Percentiles rank a stretch among this genome's conserved stretches.
phyloP scores from a whole-genome alignment of 805 yeast species.

The Huiozyma sinensis region DNA sequence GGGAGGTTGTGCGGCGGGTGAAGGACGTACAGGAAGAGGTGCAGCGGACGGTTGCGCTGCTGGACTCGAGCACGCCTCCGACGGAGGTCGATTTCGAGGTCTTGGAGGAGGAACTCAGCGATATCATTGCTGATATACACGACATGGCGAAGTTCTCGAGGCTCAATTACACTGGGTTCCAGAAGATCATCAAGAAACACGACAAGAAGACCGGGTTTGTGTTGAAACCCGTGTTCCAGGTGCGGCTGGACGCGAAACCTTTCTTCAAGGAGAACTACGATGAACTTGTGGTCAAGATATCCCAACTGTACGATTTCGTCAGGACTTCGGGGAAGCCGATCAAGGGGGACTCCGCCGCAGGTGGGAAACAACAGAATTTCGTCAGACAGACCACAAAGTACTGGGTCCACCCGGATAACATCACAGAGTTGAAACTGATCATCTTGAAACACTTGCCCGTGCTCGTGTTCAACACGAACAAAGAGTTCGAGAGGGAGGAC shows the following conservation, averaged over 20 bases:
- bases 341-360: conserved; percentile 93
- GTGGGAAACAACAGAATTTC: conserved; percentile 94
- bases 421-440: conserved; percentile 88
- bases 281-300: conserved; percentile 74
- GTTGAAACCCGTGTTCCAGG: conserved; percentile 87
- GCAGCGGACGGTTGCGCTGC: conserved; percentile 48
- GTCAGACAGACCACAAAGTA: conserved; percentile 97
- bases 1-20: conserved; percentile 77
- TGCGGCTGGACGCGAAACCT: conserved; percentile 84
- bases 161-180: conserved; percentile 93
- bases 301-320: conserved; percentile 82
- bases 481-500: conserved; percentile 91
- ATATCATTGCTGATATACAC: conserved; percentile 93
- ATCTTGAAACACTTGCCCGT: conserved; percentile 94
- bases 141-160: conserved; percentile 91
- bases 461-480: conserved; percentile 86
- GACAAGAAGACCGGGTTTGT: conserved; percentile 78
- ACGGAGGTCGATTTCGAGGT: conserved; percentile 60
- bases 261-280: conserved; percentile 95
- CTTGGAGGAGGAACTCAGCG: conserved; percentile 66
- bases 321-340: conserved; percentile 95
- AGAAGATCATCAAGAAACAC: conserved; percentile 91
- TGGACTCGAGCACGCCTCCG: conserved; percentile 40
- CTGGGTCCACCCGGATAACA: conserved; percentile 98
- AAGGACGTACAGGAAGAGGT: conserved; percentile 72